Base-by-base conservation (phyloP, 1,284 basidiomycete genomes). In the Violaceomyces palustris region DNA sequence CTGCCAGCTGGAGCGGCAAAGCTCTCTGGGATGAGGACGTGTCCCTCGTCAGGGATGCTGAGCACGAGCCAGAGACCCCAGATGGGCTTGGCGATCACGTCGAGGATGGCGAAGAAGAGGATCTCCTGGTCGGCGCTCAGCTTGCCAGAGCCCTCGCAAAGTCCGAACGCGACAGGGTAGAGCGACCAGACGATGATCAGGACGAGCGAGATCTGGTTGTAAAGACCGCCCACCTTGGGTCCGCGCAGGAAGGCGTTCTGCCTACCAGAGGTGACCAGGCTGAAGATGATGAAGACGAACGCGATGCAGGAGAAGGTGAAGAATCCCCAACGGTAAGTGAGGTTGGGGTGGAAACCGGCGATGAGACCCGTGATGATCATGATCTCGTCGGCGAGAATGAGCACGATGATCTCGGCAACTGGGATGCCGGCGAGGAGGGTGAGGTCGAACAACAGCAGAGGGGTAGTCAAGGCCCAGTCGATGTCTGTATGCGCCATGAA, bases 291-390 rank as follows among this genome's bases (percentile, higher is more conserved):
- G 50, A 44, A 62, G 34, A 50, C 46, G 26, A 63, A 51, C 11
- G 63, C 60, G 36, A 48, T 22, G 39, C 49, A 52, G 30, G 56
- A 61, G 45, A 65, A 45, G 45, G 56, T 47, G 45, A 55, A 65
- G 47, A 65, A 60, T 25, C 60, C 61, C 63, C 63, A 65, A 30
- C 61, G 53, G 57, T 51, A 57, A 8, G 39, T 43, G 45, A 60
- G 54, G 54, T 42, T 40, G 4, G 63, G 63, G 50, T 65, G 63
- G 25, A 61, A 45, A n/a, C 56, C 63, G 15, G 52, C 61, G 18
- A 65, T 50, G 39, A 61, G 43, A 41, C 63, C 63, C 2, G 63
- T 65, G 30, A 56, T 49, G 27, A 65, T 63, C 63, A 65, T 65
- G 41, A 63, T 27, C 21, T 54, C 42, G 43, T 65, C 63, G 27